Percentiles rank a stretch among this genome's conserved stretches.
Conservation (phyloP, 177 flowering plant genomes). For the Vitis hybrid region DNA sequence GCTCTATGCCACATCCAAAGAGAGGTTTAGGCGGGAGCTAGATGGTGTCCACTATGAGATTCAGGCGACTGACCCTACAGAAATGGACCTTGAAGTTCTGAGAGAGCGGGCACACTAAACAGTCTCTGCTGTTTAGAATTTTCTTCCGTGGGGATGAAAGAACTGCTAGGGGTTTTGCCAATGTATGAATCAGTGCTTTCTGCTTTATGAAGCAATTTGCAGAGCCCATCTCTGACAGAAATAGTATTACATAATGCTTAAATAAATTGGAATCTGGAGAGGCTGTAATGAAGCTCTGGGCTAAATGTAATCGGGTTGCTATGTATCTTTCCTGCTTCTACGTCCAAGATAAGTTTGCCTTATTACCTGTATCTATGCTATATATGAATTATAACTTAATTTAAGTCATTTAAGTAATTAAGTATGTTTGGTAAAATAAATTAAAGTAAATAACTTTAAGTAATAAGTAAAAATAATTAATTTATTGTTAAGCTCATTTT, state of each 20-base stretch:
- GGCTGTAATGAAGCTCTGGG: neutral
- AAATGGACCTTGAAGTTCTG: conserved; percentile 63
- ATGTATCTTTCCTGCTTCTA: no score
- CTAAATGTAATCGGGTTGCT: no score
- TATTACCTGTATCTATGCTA: no score
- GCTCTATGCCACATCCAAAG: conserved; percentile 65
- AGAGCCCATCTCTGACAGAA: neutral
- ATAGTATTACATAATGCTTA: conserved; percentile 7
- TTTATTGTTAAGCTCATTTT: no score
- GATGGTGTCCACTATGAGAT: conserved; percentile 69
- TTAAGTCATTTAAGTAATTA: no score
- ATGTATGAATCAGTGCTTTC: conserved; percentile 2
- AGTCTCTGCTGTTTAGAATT: neutral
- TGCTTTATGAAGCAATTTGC: conserved; percentile 10
- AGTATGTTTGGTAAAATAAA: no score
- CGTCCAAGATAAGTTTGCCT: no score
- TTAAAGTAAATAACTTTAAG: no score
- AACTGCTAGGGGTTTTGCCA: conserved; percentile 3
- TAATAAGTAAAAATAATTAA: no score
- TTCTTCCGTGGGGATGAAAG: conserved; percentile 2
- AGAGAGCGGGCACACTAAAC: conserved; percentile 45
- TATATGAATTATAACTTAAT: no score
- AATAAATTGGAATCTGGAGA: conserved; percentile 14
- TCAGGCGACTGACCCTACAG: conserved; percentile 70
- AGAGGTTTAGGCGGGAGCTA: conserved; percentile 41